Percentiles rank a stretch among this genome's conserved stretches.
Conservation (phyloP, 768 basidiomycete species). For the Collybia mongolica region DNA sequence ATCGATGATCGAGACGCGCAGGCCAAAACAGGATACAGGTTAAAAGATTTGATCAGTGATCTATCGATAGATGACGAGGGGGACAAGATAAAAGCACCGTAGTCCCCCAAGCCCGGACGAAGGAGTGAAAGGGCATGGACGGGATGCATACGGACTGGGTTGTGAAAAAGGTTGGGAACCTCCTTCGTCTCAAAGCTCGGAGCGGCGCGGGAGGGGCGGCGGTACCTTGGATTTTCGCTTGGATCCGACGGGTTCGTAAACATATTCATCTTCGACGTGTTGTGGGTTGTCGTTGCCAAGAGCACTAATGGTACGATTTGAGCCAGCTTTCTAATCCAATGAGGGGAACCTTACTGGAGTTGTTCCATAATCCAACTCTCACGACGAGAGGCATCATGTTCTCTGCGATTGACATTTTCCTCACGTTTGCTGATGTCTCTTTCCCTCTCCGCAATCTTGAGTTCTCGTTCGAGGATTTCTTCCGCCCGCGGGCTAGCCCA, state of each 20-base stretch:
- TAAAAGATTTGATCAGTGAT: slow-evolving; percentile 36
- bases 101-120: slow-evolving; percentile 92
- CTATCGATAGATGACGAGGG: slow-evolving; percentile 56
- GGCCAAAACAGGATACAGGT: slow-evolving; percentile 30
- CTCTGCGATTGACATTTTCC: slow-evolving; percentile 80
- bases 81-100: slow-evolving; percentile 72
- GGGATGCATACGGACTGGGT: slow-evolving; percentile 72
- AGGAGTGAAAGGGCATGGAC: slow-evolving; percentile 59
- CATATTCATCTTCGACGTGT: slow-evolving; percentile 75
- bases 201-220: slow-evolving; percentile 80
- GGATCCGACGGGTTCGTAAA: slow-evolving; percentile 66
- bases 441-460: slow-evolving; percentile 82
- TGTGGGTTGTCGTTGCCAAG: slow-evolving; percentile 69
- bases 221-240: slow-evolving; percentile 92
- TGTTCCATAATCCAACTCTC: slow-evolving; percentile 94
- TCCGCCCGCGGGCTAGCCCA: slow-evolving; percentile 79
- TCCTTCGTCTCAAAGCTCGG: slow-evolving; percentile 96
- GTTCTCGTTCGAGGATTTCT: slow-evolving; percentile 81
- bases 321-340: neutral
- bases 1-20: slow-evolving; percentile 25
- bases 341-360: slow-evolving; percentile 59
- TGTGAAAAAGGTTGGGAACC: slow-evolving; percentile 54
- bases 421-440: slow-evolving; percentile 86
- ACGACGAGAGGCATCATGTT: slow-evolving; percentile 84
- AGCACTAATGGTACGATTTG: slow-evolving; percentile 36